These are phyloP conservation scores for Pachysandra terminalis DNA, from an alignment of 164 flowering plant species.

Conservation along the genomic window DNA sequence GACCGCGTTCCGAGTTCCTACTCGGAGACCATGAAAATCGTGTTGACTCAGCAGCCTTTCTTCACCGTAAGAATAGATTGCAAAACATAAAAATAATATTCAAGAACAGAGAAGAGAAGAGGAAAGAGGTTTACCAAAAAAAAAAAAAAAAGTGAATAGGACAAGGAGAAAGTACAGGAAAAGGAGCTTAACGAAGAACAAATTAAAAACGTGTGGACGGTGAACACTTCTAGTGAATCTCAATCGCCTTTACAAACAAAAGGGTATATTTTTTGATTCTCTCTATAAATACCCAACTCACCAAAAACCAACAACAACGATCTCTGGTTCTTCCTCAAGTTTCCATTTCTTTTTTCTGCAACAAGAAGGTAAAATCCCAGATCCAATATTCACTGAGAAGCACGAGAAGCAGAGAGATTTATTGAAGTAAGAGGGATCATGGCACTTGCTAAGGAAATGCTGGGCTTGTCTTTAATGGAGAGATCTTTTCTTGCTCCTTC, in stretches of 20 bases:
- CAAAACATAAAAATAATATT: background rate
- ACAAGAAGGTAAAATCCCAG: background rate
- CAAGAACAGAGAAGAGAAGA: too few relatives aligned
- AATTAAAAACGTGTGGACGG: constrained; percentile 23
- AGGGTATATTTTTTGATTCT: background rate
- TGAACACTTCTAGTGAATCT: background rate
- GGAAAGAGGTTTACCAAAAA: too few relatives aligned
- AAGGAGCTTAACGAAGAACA: background rate
- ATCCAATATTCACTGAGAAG: background rate
- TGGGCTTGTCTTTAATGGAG: constrained; percentile 46
- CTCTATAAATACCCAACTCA: background rate
- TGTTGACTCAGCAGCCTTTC: constrained; percentile 16
- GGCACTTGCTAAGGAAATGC: constrained; percentile 55
- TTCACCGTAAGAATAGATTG: background rate
- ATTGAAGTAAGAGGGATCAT: constrained; percentile 18
- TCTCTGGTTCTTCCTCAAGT: background rate
- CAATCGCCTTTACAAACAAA: too few relatives aligned
- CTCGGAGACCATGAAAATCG: constrained; percentile 8
- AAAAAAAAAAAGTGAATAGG: too few relatives aligned
- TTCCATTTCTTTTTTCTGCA: background rate
- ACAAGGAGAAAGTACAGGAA: too few relatives aligned
- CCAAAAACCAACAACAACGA: background rate
- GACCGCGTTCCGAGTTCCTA: constrained; percentile 9
- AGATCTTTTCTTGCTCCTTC: constrained; percentile 37
- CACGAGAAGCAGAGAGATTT: background rate